Base-by-base conservation (phyloP, 257 asterid genomes). In the Solanum microdontum region DNA sequence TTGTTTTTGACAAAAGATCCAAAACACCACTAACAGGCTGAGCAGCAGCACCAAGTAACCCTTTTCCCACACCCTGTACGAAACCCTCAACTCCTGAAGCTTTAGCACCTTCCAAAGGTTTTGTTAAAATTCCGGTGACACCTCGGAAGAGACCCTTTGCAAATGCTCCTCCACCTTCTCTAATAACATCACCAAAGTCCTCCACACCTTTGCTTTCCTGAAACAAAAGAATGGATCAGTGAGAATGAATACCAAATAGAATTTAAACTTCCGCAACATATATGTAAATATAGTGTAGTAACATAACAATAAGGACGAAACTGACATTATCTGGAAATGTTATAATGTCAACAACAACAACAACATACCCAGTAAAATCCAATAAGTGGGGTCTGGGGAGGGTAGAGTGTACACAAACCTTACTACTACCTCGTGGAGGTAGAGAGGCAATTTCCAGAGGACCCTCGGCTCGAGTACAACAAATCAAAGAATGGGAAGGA, bases 41-140 rank as follows among this genome's bases (percentile, higher is more conserved):
- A 83, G 99, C 99, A 83, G 99, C 99, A 9, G 97, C 99, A 90
- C 99, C 99, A 84, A 97, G 91, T 90, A 97, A 85, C 79, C 99
- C 99, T 94, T 95, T 97, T 74, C 99, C 99, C 89, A 97, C 96
- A 88, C 99, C 99, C 93, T 97, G 99, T 51, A 97, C 99, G 87
- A 97, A 97, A 87, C 99, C 99, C 93, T 96, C 99, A 73, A 97
- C 99, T 39, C 99, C 99, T 72, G 99, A 97, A 87, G 98, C 96
- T 92, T 97, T 97, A 91, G 99, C 99, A 72, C 99, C 99, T 92
- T 97, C 99, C 73, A 97, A 96, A 86, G 99, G 99, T 92, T 97
- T 97, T 13, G 99, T 97, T 86, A 97, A 91, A 93, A 97, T 97
- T 58, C 99, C 99, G 87, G 99, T 94, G 87, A 97, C 94, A 90